phyloP scores from a whole-genome alignment of 176 grass and related monocot species.

The Aegilops sharonensis region DNA sequence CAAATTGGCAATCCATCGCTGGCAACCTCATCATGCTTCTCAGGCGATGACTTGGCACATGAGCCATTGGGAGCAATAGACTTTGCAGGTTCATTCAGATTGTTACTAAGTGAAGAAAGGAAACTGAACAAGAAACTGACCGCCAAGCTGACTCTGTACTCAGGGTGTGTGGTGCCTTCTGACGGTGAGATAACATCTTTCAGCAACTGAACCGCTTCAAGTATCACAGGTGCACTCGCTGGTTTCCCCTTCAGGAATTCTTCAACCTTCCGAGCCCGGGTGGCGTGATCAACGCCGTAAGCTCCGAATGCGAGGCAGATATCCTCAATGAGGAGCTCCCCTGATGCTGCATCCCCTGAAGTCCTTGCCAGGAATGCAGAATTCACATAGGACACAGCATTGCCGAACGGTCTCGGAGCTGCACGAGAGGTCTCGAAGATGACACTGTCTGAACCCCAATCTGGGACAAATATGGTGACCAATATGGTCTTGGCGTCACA shows the following conservation, averaged over 20 bases:
- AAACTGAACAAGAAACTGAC: slow-evolving; percentile 78
- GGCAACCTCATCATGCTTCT: neutral
- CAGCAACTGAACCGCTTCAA: slow-evolving; percentile 63
- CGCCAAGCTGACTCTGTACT: slow-evolving; percentile 69
- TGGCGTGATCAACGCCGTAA: slow-evolving; percentile 60
- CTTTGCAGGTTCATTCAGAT: slow-evolving; percentile 12
- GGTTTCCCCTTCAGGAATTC: slow-evolving; percentile 66
- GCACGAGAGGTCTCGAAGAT: slow-evolving; percentile 82
- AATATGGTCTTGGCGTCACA: slow-evolving; percentile 57
- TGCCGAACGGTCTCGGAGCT: slow-evolving; percentile 69
- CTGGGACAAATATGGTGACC: slow-evolving; percentile 63
- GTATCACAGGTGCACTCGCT: slow-evolving; percentile 41
- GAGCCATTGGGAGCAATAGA: neutral
- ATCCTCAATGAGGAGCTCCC: slow-evolving; percentile 44
- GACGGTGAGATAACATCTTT: slow-evolving; percentile 49
- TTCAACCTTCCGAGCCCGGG: slow-evolving; percentile 69
- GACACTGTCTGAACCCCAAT: slow-evolving; percentile 44
- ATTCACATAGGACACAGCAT: slow-evolving; percentile 85
- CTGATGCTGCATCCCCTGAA: slow-evolving; percentile 40
- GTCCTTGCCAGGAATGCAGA: slow-evolving; percentile 71
- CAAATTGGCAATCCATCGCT: slow-evolving; percentile 37
- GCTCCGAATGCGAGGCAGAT: slow-evolving; percentile 69
- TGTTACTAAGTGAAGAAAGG: slow-evolving; percentile 52
- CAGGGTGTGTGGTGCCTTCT: slow-evolving; percentile 59
- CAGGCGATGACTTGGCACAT: neutral